phyloP scores from a whole-genome alignment of 2,329 filamentous ascomycete species.

The Microascus cirrosus region DNA sequence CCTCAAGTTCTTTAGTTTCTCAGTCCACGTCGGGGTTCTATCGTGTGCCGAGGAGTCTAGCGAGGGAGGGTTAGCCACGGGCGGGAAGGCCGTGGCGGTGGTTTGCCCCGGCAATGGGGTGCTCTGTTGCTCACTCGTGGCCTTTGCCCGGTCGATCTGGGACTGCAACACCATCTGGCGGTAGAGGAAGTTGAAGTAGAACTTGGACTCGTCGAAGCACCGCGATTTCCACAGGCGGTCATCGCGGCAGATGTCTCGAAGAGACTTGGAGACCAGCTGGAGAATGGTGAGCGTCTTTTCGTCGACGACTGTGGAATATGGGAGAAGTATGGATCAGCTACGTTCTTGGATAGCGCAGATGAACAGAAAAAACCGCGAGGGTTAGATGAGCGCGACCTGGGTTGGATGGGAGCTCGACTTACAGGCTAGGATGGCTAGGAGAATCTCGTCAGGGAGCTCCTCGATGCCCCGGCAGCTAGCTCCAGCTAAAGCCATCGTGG shows the following conservation, averaged over 20 bases:
- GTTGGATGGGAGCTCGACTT: slow-evolving; percentile 18
- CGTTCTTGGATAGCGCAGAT: not conserved
- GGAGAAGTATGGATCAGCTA: not conserved
- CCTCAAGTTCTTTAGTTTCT: not conserved
- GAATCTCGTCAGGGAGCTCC: slow-evolving; percentile 51
- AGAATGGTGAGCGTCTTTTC: slow-evolving; percentile 39
- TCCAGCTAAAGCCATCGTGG: not conserved
- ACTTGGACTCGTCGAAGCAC: slow-evolving; percentile 57
- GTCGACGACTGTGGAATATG: not conserved
- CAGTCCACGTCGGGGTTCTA: not conserved
- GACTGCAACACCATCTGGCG: not conserved
- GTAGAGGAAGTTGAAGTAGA: slow-evolving; percentile 1
- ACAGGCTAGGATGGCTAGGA: slow-evolving; percentile 53
- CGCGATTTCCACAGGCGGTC: slow-evolving; percentile 64
- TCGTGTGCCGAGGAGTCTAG: not conserved
- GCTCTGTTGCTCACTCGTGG: too few relatives aligned
- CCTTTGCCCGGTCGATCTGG: not conserved
- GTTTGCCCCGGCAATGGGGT: not conserved
- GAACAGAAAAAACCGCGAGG: not conserved
- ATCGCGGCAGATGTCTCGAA: slow-evolving; percentile 60
- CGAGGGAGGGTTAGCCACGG: not conserved
- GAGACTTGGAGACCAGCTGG: slow-evolving; percentile 56
- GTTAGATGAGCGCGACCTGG: slow-evolving; percentile 5
- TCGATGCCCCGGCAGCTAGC: slow-evolving; percentile 17
- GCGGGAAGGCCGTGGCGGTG: not conserved